Conservation (phyloP, 1,284 basidiomycete species). For the Pseudozyma hubeiensis region DNA sequence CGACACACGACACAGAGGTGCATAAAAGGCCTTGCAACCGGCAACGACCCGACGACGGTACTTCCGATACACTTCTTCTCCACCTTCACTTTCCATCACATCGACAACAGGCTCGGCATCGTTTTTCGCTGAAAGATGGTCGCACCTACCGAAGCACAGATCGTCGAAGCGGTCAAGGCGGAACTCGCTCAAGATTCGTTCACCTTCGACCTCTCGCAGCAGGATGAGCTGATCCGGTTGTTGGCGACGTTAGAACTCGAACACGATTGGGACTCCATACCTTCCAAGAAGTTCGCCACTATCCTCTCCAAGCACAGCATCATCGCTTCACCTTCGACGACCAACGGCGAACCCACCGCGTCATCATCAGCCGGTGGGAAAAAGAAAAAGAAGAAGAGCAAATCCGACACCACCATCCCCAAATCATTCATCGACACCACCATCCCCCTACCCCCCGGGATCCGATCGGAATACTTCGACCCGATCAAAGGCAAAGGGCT, state of each 20-base stretch:
- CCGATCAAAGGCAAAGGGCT: constrained; percentile 84
- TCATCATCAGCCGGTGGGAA: neutral
- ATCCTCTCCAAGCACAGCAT: constrained; percentile 33
- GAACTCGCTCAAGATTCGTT: constrained; percentile 1
- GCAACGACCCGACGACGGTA: too few relatives aligned
- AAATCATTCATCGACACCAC: constrained; percentile 51
- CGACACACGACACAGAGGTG: too few relatives aligned
- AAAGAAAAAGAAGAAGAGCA: constrained; percentile 48
- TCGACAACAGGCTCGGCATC: too few relatives aligned
- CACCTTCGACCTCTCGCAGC: neutral
- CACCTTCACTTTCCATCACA: too few relatives aligned
- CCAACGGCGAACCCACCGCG: neutral
- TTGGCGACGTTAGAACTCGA: constrained; percentile 45
- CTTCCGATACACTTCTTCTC: too few relatives aligned
- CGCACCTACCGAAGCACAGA: constrained; percentile 33
- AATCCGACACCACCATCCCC: constrained; percentile 27
- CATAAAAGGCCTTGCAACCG: too few relatives aligned
- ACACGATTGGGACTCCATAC: constrained; percentile 49
- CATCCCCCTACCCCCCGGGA: constrained; percentile 58
- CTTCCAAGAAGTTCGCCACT: constrained; percentile 40
- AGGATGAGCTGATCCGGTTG: constrained; percentile 34
- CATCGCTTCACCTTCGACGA: constrained; percentile 1
- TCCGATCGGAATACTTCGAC: constrained; percentile 78
- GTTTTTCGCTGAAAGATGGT: constrained; percentile 12
- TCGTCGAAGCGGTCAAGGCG: constrained; percentile 30